These are phyloP conservation scores for Oryza australiensis DNA, from an alignment of 176 grass and related monocot species.

Conservation along the genomic window DNA sequence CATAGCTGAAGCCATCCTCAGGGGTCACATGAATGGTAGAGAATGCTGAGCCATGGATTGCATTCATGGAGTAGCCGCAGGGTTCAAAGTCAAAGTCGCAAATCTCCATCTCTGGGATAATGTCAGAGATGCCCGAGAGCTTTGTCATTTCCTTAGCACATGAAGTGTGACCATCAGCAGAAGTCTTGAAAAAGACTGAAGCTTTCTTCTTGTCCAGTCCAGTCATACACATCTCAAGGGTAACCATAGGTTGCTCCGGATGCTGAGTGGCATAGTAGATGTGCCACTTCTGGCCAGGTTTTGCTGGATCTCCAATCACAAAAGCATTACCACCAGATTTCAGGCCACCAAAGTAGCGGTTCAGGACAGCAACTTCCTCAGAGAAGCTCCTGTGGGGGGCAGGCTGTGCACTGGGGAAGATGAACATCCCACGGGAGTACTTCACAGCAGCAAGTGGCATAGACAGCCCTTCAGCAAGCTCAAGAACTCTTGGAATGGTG, in stretches of 20 bases:
- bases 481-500: conserved; percentile 69
- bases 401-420: conserved; percentile 69
- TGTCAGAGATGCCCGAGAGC: conserved; percentile 64
- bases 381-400: conserved; percentile 82
- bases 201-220: conserved; percentile 60
- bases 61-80: conserved; percentile 83
- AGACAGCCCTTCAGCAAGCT: conserved; percentile 72
- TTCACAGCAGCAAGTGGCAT: conserved; percentile 63
- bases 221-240: conserved; percentile 91
- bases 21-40: conserved; percentile 82
- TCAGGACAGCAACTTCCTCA: conserved; percentile 58
- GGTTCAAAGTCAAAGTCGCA: conserved; percentile 79
- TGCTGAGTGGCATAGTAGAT: conserved; percentile 66
- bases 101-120: conserved; percentile 76
- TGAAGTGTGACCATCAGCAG: conserved; percentile 40
- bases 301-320: conserved; percentile 64
- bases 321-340: conserved; percentile 66
- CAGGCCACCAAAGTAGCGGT: conserved; percentile 54
- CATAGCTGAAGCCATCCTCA: conserved; percentile 82
- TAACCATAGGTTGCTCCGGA: conserved; percentile 63
- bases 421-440: conserved; percentile 77
- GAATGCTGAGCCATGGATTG: conserved; percentile 46
- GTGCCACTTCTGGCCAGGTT: conserved; percentile 67
- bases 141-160: conserved; percentile 74
- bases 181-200: conserved; percentile 71